phyloP scores from a whole-genome alignment of 495 filamentous ascomycete genomes.

The Penicillium lagena region DNA sequence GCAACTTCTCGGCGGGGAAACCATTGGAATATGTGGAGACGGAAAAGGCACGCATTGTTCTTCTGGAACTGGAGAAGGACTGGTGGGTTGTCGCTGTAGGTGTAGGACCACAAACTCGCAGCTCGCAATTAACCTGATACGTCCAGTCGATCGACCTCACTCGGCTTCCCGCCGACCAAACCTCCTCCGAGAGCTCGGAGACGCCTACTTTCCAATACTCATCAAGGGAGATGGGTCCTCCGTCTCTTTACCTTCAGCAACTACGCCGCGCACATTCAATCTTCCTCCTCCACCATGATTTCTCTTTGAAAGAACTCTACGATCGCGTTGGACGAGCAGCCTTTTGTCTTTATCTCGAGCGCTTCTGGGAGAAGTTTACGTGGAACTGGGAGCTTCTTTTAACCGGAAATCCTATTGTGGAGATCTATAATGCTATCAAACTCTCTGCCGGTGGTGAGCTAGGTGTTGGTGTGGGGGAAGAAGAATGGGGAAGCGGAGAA shows the following conservation, averaged over 20 bases:
- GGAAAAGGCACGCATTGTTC: conserved; percentile 73
- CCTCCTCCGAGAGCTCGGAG: conserved; percentile 14
- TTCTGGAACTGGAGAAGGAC: conserved; percentile 76
- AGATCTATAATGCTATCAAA: conserved; percentile 78
- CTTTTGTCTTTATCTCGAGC: conserved; percentile 60
- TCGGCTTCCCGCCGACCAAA: conserved; percentile 32
- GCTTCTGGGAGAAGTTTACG: conserved; percentile 79
- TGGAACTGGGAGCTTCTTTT: conserved; percentile 84
- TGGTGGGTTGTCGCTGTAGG: conserved; percentile 93
- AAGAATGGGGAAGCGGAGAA: conserved; percentile 88
- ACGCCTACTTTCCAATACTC: conserved; percentile 60
- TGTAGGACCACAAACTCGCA: background rate
- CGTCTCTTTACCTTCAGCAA: conserved; percentile 70
- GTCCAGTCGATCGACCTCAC: conserved; percentile 69
- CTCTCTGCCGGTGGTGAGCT: conserved; percentile 87
- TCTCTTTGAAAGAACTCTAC: conserved; percentile 60
- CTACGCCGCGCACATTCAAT: conserved; percentile 73
- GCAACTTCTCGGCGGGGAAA: conserved; percentile 71
- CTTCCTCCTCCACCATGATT: conserved; percentile 82
- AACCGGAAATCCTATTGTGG: conserved; percentile 77
- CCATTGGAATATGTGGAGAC: conserved; percentile 85
- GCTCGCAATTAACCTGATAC: conserved; percentile 11
- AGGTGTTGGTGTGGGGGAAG: conserved; percentile 88
- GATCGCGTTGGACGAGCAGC: conserved; percentile 50
- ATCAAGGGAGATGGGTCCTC: conserved; percentile 80